Percentiles rank a stretch among this genome's conserved stretches.
These are phyloP conservation scores for Cladosporium sp. DNA, from an alignment of 2,329 filamentous ascomycete species.

Conservation along the genomic window DNA sequence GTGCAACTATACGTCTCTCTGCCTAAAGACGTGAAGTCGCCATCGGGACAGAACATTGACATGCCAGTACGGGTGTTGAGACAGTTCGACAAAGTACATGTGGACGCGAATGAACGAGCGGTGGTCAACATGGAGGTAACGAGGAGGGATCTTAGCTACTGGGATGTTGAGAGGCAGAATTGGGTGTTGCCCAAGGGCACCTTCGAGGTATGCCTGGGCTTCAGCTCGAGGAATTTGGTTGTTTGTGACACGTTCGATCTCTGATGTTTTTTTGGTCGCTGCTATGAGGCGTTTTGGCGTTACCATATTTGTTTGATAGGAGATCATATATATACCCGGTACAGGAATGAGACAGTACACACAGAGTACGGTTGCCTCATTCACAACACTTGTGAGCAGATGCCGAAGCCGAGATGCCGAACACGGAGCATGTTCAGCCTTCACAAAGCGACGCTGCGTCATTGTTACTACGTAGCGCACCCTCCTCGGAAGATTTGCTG, in stretches of 20 bases:
- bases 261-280: neutral
- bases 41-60: constrained; percentile 24
- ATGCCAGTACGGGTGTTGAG: constrained; percentile 48
- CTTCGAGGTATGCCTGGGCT: constrained; percentile 29
- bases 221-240: constrained; percentile 22
- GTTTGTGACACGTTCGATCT: constrained; percentile 7
- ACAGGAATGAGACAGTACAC: neutral
- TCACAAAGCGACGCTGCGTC: too few relatives aligned
- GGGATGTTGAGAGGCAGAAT: constrained; percentile 33
- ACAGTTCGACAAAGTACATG: constrained; percentile 40
- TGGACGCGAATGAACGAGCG: constrained; percentile 23
- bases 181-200: constrained; percentile 33
- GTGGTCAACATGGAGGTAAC: constrained; percentile 28
- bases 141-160: constrained; percentile 33
- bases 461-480: too few relatives aligned
- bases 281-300: neutral
- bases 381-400: too few relatives aligned
- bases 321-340: neutral
- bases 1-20: constrained; percentile 55
- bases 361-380: too few relatives aligned
- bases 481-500: too few relatives aligned
- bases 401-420: too few relatives aligned
- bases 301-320: neutral
- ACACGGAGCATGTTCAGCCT: too few relatives aligned
- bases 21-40: constrained; percentile 27